Conservation (phyloP, 1,284 basidiomycete species). For the Ganoderma lingzhi region DNA sequence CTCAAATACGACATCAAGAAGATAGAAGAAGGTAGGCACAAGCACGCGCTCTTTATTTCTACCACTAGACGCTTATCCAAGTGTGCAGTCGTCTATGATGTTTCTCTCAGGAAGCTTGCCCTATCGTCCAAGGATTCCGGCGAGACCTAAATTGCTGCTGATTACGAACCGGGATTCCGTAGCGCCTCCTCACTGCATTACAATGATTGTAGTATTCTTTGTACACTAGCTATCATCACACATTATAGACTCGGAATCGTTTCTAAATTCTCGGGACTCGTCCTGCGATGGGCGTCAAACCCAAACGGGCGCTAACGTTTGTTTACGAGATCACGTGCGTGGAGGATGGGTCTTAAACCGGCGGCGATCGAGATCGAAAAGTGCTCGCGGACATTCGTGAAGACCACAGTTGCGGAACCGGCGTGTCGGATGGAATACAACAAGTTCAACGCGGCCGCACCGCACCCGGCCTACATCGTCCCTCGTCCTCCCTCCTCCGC, state of each 20-base stretch:
- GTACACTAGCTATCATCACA: neutral
- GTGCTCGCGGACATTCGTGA: conserved; percentile 32
- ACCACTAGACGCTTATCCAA: neutral
- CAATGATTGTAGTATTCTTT: neutral
- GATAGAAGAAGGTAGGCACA: conserved; percentile 79
- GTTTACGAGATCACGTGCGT: conserved; percentile 26
- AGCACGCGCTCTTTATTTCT: conserved; percentile 7
- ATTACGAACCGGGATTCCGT: neutral
- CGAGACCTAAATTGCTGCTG: conserved; percentile 3
- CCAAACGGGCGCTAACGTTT: conserved; percentile 1
- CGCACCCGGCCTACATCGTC: conserved; percentile 28
- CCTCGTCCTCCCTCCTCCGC: conserved; percentile 20
- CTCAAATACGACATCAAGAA: conserved; percentile 91
- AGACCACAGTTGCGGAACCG: conserved; percentile 31
- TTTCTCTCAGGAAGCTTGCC: conserved; percentile 78
- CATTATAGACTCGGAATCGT: neutral
- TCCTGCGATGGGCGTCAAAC: neutral
- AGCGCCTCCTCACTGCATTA: neutral
- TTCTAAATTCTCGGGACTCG: neutral
- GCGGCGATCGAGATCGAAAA: conserved; percentile 31
- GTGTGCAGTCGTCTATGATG: conserved; percentile 80
- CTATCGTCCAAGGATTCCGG: conserved; percentile 26
- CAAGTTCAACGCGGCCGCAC: conserved; percentile 28
- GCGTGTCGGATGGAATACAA: conserved; percentile 34
- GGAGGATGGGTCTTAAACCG: conserved; percentile 10